Conservation (phyloP, 2,329 filamentous ascomycete genomes). For the Clarireedia monteithiana region DNA sequence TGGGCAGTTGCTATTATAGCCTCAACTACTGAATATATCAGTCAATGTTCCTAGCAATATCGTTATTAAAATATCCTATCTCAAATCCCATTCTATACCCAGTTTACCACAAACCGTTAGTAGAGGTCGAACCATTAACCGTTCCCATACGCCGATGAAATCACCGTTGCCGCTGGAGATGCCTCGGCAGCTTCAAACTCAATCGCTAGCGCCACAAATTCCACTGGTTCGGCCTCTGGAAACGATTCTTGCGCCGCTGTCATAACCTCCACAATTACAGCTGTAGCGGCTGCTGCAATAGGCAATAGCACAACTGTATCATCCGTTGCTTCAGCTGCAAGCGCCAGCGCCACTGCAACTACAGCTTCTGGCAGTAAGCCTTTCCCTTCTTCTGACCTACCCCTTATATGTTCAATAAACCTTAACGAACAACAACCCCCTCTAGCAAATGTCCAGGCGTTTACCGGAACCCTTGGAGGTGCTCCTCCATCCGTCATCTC, state of each 20-base stretch:
- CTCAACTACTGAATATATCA: too few relatives aligned
- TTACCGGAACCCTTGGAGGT: conserved; percentile 42
- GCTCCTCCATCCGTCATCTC: conserved; percentile 38
- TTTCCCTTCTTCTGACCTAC: neutral
- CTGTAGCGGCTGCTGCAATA: neutral
- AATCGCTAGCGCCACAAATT: neutral
- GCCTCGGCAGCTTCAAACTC: conserved; percentile 8
- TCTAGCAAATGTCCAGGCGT: conserved; percentile 32
- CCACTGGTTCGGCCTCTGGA: conserved; percentile 14
- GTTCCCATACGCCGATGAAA: conserved; percentile 40
- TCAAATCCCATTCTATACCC: too few relatives aligned
- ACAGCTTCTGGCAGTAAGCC: conserved; percentile 23
- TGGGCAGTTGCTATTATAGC: too few relatives aligned
- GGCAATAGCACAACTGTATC: too few relatives aligned
- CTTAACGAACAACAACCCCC: conserved; percentile 8
- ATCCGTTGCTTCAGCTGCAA: neutral
- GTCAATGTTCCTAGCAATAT: too few relatives aligned
- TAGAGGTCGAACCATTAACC: too few relatives aligned
- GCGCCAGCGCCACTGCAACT: conserved; percentile 1
- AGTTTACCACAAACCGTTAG: too few relatives aligned
- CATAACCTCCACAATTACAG: neutral
- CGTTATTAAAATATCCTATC: too few relatives aligned
- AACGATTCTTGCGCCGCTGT: conserved; percentile 18
- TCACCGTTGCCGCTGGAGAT: conserved; percentile 39
- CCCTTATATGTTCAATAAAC: conserved; percentile 1